Conservation (phyloP, 1,284 basidiomycete genomes). For the Cronartium quercuum region DNA sequence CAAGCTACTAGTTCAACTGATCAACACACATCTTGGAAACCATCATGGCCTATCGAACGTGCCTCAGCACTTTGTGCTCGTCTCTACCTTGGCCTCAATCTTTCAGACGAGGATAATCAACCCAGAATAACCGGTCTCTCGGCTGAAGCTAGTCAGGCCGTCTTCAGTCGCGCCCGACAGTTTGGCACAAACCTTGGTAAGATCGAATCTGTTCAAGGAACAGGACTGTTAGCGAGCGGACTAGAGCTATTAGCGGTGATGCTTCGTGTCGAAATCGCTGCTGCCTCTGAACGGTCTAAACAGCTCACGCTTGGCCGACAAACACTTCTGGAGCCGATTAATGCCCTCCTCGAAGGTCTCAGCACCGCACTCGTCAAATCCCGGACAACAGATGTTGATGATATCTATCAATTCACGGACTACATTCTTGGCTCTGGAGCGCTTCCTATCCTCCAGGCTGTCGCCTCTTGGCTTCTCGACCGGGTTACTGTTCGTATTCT, state of each 20-base stretch:
- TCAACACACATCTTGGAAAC: background rate
- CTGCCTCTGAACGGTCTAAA: background rate
- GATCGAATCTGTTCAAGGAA: constrained; percentile 12
- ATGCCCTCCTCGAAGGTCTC: background rate
- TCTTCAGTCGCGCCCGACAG: background rate
- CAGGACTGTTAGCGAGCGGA: background rate
- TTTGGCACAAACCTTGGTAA: background rate
- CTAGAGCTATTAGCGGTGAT: constrained; percentile 12
- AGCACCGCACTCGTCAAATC: background rate
- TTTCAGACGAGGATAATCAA: background rate
- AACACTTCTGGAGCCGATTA: constrained; percentile 7
- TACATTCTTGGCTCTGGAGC: background rate
- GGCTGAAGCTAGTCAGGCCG: background rate
- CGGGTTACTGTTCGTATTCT: constrained; percentile 12
- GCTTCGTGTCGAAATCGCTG: constrained; percentile 15
- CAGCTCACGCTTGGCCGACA: background rate
- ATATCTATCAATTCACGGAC: constrained; percentile 14
- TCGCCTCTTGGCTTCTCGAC: constrained; percentile 27
- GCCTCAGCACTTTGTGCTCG: background rate
- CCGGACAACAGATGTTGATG: background rate
- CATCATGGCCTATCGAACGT: background rate
- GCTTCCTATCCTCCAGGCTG: constrained; percentile 18
- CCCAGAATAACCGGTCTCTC: background rate
- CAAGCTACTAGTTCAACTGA: background rate
- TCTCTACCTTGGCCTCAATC: background rate